Conservation (phyloP, 106 monocot species). For the Allium fistulosum region DNA sequence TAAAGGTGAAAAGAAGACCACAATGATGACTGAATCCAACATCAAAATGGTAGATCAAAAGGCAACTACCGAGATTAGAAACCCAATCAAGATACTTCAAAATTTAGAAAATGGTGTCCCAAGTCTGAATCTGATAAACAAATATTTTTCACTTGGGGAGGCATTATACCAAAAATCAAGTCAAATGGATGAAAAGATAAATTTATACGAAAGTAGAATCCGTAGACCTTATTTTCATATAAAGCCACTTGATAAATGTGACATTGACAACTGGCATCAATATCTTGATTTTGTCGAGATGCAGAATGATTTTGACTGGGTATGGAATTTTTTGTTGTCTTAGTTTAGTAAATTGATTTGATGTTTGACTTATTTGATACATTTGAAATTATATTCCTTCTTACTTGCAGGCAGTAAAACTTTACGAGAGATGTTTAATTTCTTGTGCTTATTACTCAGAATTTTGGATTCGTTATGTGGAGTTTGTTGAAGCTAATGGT, state of each 20-base stretch:
- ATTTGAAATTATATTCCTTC: constrained; percentile 23
- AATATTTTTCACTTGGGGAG: constrained; percentile 50
- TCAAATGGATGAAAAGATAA: constrained; percentile 49
- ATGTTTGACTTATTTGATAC: constrained; percentile 2
- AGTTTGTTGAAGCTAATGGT: constrained; percentile 72
- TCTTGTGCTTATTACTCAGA: constrained; percentile 98
- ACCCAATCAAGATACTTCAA: constrained; percentile 23
- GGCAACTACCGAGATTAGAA: constrained; percentile 18
- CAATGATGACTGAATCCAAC: constrained; percentile 6
- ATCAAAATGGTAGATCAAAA: constrained; percentile 23
- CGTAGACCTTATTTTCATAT: constrained; percentile 67
- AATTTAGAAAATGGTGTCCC: constrained; percentile 19
- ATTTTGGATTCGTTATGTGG: constrained; percentile 95
- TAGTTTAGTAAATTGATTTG: not conserved
- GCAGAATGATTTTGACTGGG: constrained; percentile 97
- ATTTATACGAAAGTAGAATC: constrained; percentile 56
- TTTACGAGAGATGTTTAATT: constrained; percentile 99
- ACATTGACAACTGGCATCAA: constrained; percentile 80
- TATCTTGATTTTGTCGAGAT: constrained; percentile 91
- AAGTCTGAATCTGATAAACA: constrained; percentile 28
- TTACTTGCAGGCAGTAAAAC: constrained; percentile 75
- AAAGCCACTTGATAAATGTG: constrained; percentile 59
- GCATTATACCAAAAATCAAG: constrained; percentile 46
- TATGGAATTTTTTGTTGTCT: constrained; percentile 20
- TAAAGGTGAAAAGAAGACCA: constrained; percentile 28